Evolutionary conservation across 257 asterid species (phyloP).

Genomic region (Ophiorrhiza pumila): DNA sequence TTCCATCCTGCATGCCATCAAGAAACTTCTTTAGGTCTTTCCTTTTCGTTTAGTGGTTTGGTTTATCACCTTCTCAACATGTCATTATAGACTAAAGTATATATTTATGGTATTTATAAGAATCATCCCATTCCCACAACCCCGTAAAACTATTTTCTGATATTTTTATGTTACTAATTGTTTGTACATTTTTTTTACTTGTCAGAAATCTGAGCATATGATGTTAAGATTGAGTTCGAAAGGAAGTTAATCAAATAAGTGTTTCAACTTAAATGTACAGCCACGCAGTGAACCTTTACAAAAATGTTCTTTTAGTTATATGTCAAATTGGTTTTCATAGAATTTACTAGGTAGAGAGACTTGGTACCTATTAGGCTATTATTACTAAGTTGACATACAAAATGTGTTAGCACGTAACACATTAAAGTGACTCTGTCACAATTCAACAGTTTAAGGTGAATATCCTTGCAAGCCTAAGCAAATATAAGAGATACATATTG

Average conservation of each 20-base stretch:
- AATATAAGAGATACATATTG: too few species aligned
- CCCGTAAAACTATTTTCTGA: background rate
- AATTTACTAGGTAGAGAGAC: too few species aligned
- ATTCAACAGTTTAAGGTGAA: too few species aligned
- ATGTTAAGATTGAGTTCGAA: conserved; percentile 44
- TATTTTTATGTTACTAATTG: background rate
- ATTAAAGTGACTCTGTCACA: too few species aligned
- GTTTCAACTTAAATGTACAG: background rate
- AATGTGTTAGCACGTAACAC: too few species aligned
- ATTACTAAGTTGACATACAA: too few species aligned
- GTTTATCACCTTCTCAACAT: background rate
- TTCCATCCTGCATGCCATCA: background rate
- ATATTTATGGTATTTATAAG: background rate
- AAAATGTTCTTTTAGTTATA: too few species aligned
- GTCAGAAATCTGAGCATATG: conserved; percentile 73
- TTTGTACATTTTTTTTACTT: conserved; percentile 3
- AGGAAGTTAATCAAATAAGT: conserved; percentile 23
- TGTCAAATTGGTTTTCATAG: too few species aligned
- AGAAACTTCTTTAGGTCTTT: background rate
- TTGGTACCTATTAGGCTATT: too few species aligned
- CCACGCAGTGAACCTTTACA: too few species aligned
- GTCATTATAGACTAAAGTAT: background rate
- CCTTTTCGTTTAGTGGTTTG: background rate
- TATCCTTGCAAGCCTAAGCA: too few species aligned
- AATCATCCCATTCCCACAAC: background rate